Evolutionary conservation across 2,329 filamentous ascomycete species (phyloP).

Genomic region (Colletotrichum higginsianum): DNA sequence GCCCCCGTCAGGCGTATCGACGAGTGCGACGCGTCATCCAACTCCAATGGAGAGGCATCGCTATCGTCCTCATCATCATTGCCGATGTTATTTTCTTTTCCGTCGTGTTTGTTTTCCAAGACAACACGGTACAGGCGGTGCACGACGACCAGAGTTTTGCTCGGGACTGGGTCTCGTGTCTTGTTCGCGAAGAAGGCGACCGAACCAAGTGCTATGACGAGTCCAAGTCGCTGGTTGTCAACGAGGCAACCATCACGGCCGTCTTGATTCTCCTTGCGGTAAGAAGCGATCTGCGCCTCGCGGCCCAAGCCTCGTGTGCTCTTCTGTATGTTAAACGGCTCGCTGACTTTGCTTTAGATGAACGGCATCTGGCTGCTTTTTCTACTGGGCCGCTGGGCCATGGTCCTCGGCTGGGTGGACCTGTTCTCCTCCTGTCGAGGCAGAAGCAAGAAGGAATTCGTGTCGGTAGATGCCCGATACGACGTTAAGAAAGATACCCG

Average conservation of each 20-base stretch:
- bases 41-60: constrained; percentile 94
- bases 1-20: constrained; percentile 88
- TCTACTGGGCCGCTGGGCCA: constrained; percentile 86
- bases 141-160: constrained; percentile 69
- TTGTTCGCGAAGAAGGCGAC: constrained; percentile 71
- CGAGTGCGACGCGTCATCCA: constrained; percentile 88
- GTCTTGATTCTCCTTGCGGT: constrained; percentile 87
- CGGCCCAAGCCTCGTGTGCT: neutral
- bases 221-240: constrained; percentile 76
- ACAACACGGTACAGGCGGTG: constrained; percentile 76
- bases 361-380: constrained; percentile 90
- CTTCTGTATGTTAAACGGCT: neutral
- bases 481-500: constrained; percentile 74
- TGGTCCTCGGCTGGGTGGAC: constrained; percentile 87
- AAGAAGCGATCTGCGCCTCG: constrained; percentile 54
- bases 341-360: constrained; percentile 63
- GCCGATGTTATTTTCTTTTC: constrained; percentile 95
- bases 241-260: constrained; percentile 82
- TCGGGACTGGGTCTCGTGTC: constrained; percentile 79
- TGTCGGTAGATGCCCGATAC: constrained; percentile 84
- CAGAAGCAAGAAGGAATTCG: constrained; percentile 81
- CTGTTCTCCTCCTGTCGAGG: constrained; percentile 67
- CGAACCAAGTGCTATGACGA: constrained; percentile 76
- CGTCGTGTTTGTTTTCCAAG: constrained; percentile 89
- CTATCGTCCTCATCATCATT: constrained; percentile 90